Evolutionary conservation across 352 stramenopile genomes (phyloP).

Genomic region (Blastocystis sp.): DNA sequence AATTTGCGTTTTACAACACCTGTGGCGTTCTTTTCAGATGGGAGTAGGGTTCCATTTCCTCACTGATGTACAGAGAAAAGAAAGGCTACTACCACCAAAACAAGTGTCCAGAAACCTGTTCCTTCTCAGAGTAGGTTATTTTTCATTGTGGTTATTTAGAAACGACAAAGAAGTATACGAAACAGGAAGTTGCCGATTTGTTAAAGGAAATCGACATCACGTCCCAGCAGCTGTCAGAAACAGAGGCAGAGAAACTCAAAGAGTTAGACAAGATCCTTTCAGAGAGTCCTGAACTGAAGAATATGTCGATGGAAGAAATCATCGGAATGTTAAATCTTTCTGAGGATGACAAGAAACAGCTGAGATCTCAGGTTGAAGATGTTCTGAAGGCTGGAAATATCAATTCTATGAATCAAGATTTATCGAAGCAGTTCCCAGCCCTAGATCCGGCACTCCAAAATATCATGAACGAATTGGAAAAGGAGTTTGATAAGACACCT

Average conservation of each 20-base stretch:
- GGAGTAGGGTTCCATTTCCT: not conserved
- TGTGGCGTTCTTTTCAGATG: not conserved
- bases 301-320: conserved; percentile 63
- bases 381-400: not conserved
- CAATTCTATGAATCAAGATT: conserved; percentile 17
- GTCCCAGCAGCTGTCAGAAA: not conserved
- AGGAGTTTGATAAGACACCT: conserved; percentile 6
- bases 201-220: conserved; percentile 60
- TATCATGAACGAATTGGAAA: conserved; percentile 10
- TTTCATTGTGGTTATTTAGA: not conserved
- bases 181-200: not conserved
- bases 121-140: not conserved
- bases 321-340: conserved; percentile 65
- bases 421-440: conserved; percentile 41
- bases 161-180: not conserved
- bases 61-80: not conserved
- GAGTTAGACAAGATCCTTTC: conserved; percentile 45
- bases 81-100: not conserved
- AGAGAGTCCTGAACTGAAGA: conserved; percentile 52
- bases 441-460: not conserved
- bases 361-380: not conserved
- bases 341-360: conserved; percentile 36
- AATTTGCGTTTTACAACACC: not conserved
- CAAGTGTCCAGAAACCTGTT: not conserved
- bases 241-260: conserved; percentile 28